A percentile compares a stretch with the other conserved stretches of the same genome.
phyloP scores from a whole-genome alignment of 2,329 filamentous ascomycete species.

The Microthyrium microscopicum region DNA sequence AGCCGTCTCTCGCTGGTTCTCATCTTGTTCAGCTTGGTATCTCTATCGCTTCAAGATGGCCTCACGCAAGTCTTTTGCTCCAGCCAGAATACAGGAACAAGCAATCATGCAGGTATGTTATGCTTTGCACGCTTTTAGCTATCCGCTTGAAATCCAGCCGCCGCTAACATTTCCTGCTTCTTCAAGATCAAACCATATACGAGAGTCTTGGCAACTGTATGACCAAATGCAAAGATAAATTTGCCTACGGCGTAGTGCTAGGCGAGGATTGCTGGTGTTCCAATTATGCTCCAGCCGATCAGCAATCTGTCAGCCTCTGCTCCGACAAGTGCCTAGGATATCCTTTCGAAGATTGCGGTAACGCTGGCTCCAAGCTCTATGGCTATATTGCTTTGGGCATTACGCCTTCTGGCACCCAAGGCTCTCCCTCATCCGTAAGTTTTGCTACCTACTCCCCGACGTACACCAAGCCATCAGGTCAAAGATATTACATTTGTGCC shows the following conservation, averaged over 20 bases:
- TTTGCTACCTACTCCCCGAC: not conserved
- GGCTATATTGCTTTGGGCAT: conserved; percentile 45
- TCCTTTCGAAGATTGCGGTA: conserved; percentile 48
- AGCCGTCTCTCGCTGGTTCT: too few species aligned
- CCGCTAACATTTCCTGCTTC: too few species aligned
- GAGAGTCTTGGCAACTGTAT: too few species aligned
- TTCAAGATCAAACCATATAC: too few species aligned
- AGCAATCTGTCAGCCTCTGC: conserved; percentile 32
- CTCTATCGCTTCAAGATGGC: too few species aligned
- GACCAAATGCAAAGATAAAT: conserved; percentile 25
- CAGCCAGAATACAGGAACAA: too few species aligned
- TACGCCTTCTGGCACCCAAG: conserved; percentile 41
- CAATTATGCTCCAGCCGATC: conserved; percentile 41
- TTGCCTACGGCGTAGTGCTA: conserved; percentile 54
- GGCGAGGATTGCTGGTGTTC: conserved; percentile 57
- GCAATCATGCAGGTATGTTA: too few species aligned
- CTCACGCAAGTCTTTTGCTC: too few species aligned
- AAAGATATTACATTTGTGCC: too few species aligned
- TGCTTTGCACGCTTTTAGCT: too few species aligned
- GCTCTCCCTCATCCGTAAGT: conserved; percentile 15
- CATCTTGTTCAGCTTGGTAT: too few species aligned
- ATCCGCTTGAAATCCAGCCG: too few species aligned
- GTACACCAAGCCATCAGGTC: conserved; percentile 14
- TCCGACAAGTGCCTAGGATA: conserved; percentile 50
- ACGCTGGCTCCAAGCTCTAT: conserved; percentile 33